Base-by-base conservation (phyloP, 192 early-diverging fungal genomes). In the Coemansia umbellata region DNA sequence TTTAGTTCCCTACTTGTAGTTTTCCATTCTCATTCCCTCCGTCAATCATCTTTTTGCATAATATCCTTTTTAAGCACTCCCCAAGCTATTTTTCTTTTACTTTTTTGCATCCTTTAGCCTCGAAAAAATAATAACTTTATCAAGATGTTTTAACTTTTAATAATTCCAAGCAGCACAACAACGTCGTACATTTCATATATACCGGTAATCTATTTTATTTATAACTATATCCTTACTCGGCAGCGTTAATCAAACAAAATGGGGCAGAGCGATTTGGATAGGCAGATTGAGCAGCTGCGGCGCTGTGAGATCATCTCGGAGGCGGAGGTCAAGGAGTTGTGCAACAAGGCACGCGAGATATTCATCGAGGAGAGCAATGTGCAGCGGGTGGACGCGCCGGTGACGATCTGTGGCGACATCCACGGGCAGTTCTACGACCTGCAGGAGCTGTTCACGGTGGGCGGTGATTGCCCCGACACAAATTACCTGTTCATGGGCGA, bases 401-500 rank as follows among this genome's bases (percentile, higher is more conserved):
- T 95, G 6, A 97, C 94, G 41, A 87, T 91, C 37, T 91, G 89
- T 53, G 95, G 95, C 44, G 95, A 98, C 61, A 98, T 98, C 62
- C 95, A 98, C 72, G 95, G 95, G 32, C 95, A 98, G 63, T 98
- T 98, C 67, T 88, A 93, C 74, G 95, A 98, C 73, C 74, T 98
- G 26, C 91, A 88, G 72, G 89, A 98, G 63, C 85, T 98, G 21
- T 94, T 98, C 61, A 74, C 79, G 53, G 91, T 94, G 50, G 95
- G 95, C 58, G 93, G 92, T 47, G 91, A 94, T 63, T 93, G 85
- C 49, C 95, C 95, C 4, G 91, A 94, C 54, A 98, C 95, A 35
- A 98, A 95, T 75, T 98, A 98, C 59, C 78, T 98, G 53, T 98
- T 98, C 69, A 92, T 98, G 89, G 95, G 87, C 39, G 94, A 95